These are phyloP conservation scores for Debaryomyces subglobosus DNA, from an alignment of 1,139 yeast species.

Conservation along the genomic window DNA sequence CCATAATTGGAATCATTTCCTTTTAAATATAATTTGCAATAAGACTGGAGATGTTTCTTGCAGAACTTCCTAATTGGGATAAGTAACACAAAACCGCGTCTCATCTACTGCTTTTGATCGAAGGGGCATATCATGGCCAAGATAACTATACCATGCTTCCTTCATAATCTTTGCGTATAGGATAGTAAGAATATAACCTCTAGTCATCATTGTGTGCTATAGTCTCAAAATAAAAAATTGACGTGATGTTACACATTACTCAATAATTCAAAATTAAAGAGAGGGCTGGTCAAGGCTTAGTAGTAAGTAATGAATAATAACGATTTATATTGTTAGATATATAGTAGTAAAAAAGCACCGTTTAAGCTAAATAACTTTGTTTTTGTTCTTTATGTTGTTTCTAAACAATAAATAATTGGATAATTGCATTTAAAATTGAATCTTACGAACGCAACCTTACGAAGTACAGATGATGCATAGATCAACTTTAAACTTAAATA, in stretches of 20 bases:
- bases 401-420: background rate
- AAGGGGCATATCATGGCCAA: too few relatives aligned
- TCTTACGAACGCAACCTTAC: background rate
- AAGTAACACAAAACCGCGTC: constrained; percentile 4
- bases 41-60: background rate
- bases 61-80: constrained; percentile 3
- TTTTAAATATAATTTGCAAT: background rate
- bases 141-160: background rate
- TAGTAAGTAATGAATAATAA: background rate
- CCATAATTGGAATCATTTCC: background rate
- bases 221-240: background rate
- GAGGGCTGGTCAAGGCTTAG: background rate
- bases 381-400: too few relatives aligned
- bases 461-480: background rate
- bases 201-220: background rate
- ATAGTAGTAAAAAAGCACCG: background rate
- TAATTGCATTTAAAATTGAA: background rate
- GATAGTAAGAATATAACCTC: background rate
- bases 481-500: background rate
- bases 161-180: background rate
- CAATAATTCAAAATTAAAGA: background rate
- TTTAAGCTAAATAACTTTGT: background rate
- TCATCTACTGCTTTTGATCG: background rate
- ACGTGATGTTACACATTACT: background rate
- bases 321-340: background rate